These are phyloP conservation scores for Trifolium dubium DNA, from an alignment of 306 rosid genomes.

Conservation along the genomic window DNA sequence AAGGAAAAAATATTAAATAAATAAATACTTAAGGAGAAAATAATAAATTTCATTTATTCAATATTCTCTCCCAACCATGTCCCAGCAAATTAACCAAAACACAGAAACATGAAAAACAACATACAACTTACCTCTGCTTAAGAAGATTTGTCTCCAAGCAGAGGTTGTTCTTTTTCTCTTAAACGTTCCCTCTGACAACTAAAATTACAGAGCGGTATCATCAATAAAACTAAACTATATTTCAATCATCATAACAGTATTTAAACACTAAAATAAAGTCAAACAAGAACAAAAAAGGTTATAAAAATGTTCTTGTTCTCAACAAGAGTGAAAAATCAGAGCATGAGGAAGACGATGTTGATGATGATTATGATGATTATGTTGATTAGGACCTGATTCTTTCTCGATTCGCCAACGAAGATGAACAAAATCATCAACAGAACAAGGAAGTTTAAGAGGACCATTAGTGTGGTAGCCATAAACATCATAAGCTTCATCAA, in stretches of 20 bases:
- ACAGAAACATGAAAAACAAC: background rate
- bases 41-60: background rate
- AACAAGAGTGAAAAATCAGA: constrained; percentile 63
- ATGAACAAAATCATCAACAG: constrained; percentile 69
- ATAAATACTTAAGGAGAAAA: constrained; percentile 5
- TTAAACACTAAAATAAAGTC: background rate
- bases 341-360: constrained; percentile 51
- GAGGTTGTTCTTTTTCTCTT: background rate
- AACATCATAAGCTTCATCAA: constrained; percentile 65
- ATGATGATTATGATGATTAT: constrained; percentile 28
- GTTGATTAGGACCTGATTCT: constrained; percentile 43
- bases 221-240: background rate
- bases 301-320: background rate
- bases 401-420: constrained; percentile 69
- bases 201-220: constrained; percentile 39
- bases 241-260: background rate
- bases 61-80: background rate
- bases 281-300: too few species aligned
- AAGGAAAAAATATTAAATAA: background rate
- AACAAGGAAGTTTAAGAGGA: constrained; percentile 74
- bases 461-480: constrained; percentile 78
- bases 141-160: constrained; percentile 18
- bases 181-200: constrained; percentile 29
- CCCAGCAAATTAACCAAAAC: constrained; percentile 26
- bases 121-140: constrained; percentile 11